Conservation (phyloP, 305 asterid species). For the Plantago coronopus region DNA sequence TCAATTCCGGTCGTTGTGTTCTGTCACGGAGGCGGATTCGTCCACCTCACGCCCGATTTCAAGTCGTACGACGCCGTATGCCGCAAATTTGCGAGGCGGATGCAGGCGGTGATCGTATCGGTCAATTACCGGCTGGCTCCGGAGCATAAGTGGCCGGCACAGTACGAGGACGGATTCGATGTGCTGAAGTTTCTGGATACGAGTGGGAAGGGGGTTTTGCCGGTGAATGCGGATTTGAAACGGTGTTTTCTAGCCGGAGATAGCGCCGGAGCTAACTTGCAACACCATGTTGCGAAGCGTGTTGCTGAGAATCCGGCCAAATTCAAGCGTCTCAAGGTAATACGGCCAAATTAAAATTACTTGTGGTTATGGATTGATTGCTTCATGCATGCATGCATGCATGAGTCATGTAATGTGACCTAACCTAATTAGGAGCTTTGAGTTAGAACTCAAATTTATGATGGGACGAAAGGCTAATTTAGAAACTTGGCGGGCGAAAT, state of each 20-base stretch:
- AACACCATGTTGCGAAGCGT: slow-evolving; percentile 65
- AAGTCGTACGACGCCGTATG: slow-evolving; percentile 56
- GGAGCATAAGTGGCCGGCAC: slow-evolving; percentile 69
- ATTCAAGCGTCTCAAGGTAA: slow-evolving; percentile 39
- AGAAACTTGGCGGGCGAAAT: too few species aligned
- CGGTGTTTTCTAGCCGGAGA: slow-evolving; percentile 78
- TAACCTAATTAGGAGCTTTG: neutral
- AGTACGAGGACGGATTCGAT: slow-evolving; percentile 74
- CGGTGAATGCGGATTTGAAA: slow-evolving; percentile 54
- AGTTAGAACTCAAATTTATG: too few species aligned
- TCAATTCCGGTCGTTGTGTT: slow-evolving; percentile 55
- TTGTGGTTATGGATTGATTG: too few species aligned
- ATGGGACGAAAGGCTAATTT: too few species aligned
- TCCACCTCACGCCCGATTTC: slow-evolving; percentile 47
- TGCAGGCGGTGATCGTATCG: slow-evolving; percentile 60
- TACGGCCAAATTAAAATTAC: too few species aligned
- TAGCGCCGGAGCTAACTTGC: slow-evolving; percentile 79
- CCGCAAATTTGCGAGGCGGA: slow-evolving; percentile 55
- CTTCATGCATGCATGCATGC: neutral
- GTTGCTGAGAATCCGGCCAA: slow-evolving; percentile 29
- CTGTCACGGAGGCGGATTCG: slow-evolving; percentile 90
- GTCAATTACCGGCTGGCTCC: slow-evolving; percentile 74
- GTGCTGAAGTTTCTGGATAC: slow-evolving; percentile 52
- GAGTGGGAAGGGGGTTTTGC: slow-evolving; percentile 29
- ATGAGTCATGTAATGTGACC: neutral